Conservation (phyloP, 1,284 basidiomycete species). For the Ceratobasidium sp. region DNA sequence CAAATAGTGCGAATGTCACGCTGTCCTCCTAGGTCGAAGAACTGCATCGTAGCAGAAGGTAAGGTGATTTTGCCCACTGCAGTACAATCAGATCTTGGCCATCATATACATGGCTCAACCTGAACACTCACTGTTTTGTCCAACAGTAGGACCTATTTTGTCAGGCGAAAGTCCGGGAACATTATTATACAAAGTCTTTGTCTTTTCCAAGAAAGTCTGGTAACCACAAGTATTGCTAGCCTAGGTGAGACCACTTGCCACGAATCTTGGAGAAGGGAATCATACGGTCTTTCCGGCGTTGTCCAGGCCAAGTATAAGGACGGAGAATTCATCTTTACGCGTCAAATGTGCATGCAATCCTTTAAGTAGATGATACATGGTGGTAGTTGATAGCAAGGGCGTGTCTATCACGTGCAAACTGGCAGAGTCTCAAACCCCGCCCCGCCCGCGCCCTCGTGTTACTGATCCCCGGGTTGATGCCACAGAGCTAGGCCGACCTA, state of each 20-base stretch:
- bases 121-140: slow-evolving; percentile 85
- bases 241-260: slow-evolving; percentile 6
- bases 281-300: slow-evolving; percentile 90
- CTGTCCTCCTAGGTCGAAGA: slow-evolving; percentile 94
- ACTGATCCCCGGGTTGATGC: slow-evolving; percentile 16
- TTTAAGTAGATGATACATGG: slow-evolving; percentile 90
- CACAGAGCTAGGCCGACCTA: slow-evolving; percentile 29
- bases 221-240: slow-evolving; percentile 20
- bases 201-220: slow-evolving; percentile 88
- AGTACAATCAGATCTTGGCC: not conserved
- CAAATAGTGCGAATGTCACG: slow-evolving; percentile 90
- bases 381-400: not conserved
- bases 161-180: slow-evolving; percentile 82
- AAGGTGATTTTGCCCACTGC: slow-evolving; percentile 89
- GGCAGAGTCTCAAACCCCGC: slow-evolving; percentile 9
- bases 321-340: slow-evolving; percentile 91
- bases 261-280: slow-evolving; percentile 33
- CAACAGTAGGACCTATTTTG: slow-evolving; percentile 92
- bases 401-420: slow-evolving; percentile 16
- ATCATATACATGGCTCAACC: not conserved
- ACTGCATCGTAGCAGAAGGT: slow-evolving; percentile 89
- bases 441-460: slow-evolving; percentile 23
- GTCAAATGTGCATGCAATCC: slow-evolving; percentile 89
- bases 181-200: slow-evolving; percentile 89
- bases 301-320: slow-evolving; percentile 83